Evolutionary conservation across 1,139 yeast species (phyloP).

Genomic region (Zygoascus hellenicus): DNA sequence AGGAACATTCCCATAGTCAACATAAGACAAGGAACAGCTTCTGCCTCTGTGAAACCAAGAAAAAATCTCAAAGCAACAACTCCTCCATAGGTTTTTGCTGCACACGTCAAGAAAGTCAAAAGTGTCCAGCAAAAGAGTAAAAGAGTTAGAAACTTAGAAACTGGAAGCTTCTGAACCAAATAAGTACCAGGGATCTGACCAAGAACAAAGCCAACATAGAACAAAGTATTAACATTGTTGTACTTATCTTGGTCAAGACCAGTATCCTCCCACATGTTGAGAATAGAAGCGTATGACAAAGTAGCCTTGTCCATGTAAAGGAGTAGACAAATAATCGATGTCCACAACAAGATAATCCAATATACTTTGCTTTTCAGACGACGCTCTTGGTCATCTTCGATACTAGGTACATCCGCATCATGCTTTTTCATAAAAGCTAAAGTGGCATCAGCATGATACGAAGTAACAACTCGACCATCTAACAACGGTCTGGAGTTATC

Average conservation of each 20-base stretch:
- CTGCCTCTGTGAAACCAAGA: conserved; percentile 42
- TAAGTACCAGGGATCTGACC: conserved; percentile 52
- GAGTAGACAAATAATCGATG: conserved; percentile 19
- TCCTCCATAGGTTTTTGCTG: conserved; percentile 42
- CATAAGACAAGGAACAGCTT: conserved; percentile 38
- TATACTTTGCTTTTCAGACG: conserved; percentile 35
- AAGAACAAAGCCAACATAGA: conserved; percentile 47
- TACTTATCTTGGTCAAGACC: conserved; percentile 26
- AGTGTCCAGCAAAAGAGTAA: conserved; percentile 48
- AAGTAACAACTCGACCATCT: background rate
- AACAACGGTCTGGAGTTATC: too few species aligned
- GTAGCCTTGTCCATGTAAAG: conserved; percentile 45
- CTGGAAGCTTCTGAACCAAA: conserved; percentile 47
- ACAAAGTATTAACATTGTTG: conserved; percentile 37
- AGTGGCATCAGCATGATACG: conserved; percentile 38
- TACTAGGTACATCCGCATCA: conserved; percentile 22
- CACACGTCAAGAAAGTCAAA: conserved; percentile 44
- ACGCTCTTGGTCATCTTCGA: conserved; percentile 33
- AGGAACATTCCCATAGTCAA: conserved; percentile 45
- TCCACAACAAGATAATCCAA: conserved; percentile 30
- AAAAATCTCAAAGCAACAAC: conserved; percentile 41
- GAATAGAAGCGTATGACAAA: conserved; percentile 39
- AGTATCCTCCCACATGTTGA: conserved; percentile 41
- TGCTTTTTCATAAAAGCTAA: conserved; percentile 34
- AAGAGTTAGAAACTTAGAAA: conserved; percentile 45